These are phyloP conservation scores for Gossypium schwendimanii DNA, from an alignment of 441 rosid species.

Conservation along the genomic window DNA sequence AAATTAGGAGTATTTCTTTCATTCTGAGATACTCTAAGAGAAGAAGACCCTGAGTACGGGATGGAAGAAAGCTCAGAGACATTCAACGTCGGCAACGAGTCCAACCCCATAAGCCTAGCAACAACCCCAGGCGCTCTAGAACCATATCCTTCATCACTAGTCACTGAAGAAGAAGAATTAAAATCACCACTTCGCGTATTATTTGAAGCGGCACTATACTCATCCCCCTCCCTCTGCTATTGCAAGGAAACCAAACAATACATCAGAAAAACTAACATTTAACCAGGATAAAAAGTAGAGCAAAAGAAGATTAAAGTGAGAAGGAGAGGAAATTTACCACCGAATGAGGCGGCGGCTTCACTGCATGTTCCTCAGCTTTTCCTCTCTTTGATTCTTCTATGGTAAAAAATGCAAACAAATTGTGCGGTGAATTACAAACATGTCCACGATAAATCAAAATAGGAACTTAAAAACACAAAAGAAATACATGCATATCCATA, in stretches of 20 bases:
- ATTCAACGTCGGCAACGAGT: conserved; percentile 57
- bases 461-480: background rate
- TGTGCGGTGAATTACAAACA: background rate
- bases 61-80: conserved; percentile 33
- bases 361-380: conserved; percentile 28
- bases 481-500: background rate
- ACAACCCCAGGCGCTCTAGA: conserved; percentile 75
- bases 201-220: conserved; percentile 35
- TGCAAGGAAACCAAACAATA: conserved; percentile 4
- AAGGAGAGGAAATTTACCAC: conserved; percentile 29
- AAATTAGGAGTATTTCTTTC: conserved; percentile 25
- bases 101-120: conserved; percentile 93
- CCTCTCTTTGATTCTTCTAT: conserved; percentile 40
- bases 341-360: conserved; percentile 27
- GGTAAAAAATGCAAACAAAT: conserved; percentile 15
- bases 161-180: conserved; percentile 49
- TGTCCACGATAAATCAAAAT: background rate
- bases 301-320: background rate
- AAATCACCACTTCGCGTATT: conserved; percentile 43
- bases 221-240: conserved; percentile 43
- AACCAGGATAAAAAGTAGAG: background rate
- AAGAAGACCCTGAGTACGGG: conserved; percentile 29
- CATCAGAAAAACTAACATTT: conserved; percentile 4
- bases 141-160: conserved; percentile 62
- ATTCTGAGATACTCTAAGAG: conserved; percentile 30